Conservation (phyloP, 805 yeast species). For the Hanseniaspora osmophila region DNA sequence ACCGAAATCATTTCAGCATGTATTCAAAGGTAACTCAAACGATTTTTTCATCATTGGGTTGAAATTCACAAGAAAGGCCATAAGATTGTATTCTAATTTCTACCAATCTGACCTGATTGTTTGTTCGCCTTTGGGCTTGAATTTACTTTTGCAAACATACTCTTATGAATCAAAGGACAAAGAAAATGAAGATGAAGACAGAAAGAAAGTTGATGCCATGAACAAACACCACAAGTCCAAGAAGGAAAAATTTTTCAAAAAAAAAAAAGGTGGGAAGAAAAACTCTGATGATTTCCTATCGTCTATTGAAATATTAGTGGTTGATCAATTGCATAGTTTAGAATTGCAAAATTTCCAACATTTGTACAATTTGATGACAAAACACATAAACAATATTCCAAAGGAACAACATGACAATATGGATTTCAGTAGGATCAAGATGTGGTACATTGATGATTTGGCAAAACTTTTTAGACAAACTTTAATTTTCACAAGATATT, state of each 20-base stretch:
- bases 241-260: constrained; percentile 3
- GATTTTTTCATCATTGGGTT: constrained; percentile 88
- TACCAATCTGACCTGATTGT: constrained; percentile 74
- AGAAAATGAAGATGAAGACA: constrained; percentile 37
- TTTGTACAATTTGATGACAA: constrained; percentile 46
- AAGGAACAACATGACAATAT: constrained; percentile 56
- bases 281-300: constrained; percentile 71
- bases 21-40: constrained; percentile 78
- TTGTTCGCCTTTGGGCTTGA: constrained; percentile 85
- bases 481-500: constrained; percentile 56
- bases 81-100: constrained; percentile 73
- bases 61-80: constrained; percentile 75
- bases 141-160: constrained; percentile 38
- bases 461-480: constrained; percentile 63
- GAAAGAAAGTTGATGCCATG: constrained; percentile 12
- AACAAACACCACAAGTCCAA: neutral
- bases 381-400: constrained; percentile 65
- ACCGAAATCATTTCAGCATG: constrained; percentile 50
- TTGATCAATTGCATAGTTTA: constrained; percentile 76
- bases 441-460: constrained; percentile 85
- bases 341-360: constrained; percentile 93
- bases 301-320: constrained; percentile 67
- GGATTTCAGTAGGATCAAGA: constrained; percentile 81
- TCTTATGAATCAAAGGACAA: constrained; percentile 1
- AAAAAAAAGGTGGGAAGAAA: constrained; percentile 24